A percentile compares a stretch with the other conserved stretches of the same genome.
Evolutionary conservation across 305 asterid species (phyloP).

Genomic region (Andrographis paniculata): DNA sequence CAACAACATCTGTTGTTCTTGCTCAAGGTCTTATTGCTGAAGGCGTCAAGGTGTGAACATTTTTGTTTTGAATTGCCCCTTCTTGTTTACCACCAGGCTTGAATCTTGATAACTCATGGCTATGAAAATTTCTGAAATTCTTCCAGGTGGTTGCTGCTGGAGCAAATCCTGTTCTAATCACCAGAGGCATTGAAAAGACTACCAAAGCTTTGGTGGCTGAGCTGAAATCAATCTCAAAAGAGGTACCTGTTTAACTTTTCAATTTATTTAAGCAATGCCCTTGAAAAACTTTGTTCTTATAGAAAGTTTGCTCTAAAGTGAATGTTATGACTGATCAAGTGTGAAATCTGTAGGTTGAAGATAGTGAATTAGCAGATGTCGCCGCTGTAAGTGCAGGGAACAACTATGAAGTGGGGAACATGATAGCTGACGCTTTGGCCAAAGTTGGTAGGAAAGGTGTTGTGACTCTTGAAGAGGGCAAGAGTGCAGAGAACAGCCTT

Average conservation of each 20-base stretch:
- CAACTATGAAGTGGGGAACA: slow-evolving; percentile 75
- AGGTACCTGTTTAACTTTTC: slow-evolving; percentile 40
- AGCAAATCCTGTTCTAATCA: slow-evolving; percentile 87
- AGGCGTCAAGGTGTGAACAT: slow-evolving; percentile 73
- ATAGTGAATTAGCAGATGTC: slow-evolving; percentile 84
- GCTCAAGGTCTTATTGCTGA: slow-evolving; percentile 95
- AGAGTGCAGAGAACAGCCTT: slow-evolving; percentile 69
- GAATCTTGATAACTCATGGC: too few species aligned
- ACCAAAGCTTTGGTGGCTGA: slow-evolving; percentile 81
- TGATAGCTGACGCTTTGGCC: slow-evolving; percentile 89
- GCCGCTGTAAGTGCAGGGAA: slow-evolving; percentile 99
- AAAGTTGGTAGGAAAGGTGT: slow-evolving; percentile 96
- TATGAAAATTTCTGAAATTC: neutral
- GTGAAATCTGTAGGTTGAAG: slow-evolving; percentile 60
- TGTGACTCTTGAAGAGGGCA: slow-evolving; percentile 92
- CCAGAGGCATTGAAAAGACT: slow-evolving; percentile 94
- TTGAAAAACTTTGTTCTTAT: too few species aligned
- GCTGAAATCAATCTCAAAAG: slow-evolving; percentile 77
- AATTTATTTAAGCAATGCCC: neutral
- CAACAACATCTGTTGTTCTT: slow-evolving; percentile 96
- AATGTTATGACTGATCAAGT: neutral
- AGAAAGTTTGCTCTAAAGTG: neutral
- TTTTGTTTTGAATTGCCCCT: neutral
- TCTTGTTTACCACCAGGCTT: neutral
- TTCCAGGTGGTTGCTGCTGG: slow-evolving; percentile 96